Conservation (phyloP, 2,329 filamentous ascomycete species). For the Ciborinia camelliae region DNA sequence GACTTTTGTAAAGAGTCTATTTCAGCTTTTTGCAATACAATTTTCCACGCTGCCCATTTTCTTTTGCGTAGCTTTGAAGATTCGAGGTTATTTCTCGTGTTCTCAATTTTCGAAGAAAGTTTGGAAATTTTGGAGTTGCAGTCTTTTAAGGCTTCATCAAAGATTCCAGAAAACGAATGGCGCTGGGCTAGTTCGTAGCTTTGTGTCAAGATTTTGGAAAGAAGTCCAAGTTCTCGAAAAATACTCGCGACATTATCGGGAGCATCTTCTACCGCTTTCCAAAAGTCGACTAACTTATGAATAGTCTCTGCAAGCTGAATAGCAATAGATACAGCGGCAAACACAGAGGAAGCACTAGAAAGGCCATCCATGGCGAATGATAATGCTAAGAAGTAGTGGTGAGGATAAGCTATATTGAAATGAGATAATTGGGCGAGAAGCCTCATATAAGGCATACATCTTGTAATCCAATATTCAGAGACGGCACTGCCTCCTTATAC, state of each 20-base stretch:
- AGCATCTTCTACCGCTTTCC: constrained; percentile 12
- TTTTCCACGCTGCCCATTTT: constrained; percentile 1
- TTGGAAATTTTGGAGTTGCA: neutral
- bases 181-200: neutral
- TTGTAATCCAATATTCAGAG: neutral
- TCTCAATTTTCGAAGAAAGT: neutral
- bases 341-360: neutral
- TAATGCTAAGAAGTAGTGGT: neutral
- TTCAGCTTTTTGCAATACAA: neutral
- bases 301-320: constrained; percentile 8
- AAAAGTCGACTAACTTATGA: constrained; percentile 5
- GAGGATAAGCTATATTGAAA: neutral
- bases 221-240: constrained; percentile 1
- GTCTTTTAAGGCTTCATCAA: constrained; percentile 1
- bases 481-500: constrained; percentile 3
- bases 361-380: constrained; percentile 5
- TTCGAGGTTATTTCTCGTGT: neutral
- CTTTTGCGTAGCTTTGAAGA: neutral
- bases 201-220: constrained; percentile 9
- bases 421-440: neutral
- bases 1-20: constrained; percentile 1
- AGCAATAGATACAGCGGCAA: neutral
- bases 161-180: neutral
- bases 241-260: neutral
- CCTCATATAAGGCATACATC: constrained; percentile 4